phyloP scores from a whole-genome alignment of 176 grass and related monocot genomes.

The Oryza meyeriana region DNA sequence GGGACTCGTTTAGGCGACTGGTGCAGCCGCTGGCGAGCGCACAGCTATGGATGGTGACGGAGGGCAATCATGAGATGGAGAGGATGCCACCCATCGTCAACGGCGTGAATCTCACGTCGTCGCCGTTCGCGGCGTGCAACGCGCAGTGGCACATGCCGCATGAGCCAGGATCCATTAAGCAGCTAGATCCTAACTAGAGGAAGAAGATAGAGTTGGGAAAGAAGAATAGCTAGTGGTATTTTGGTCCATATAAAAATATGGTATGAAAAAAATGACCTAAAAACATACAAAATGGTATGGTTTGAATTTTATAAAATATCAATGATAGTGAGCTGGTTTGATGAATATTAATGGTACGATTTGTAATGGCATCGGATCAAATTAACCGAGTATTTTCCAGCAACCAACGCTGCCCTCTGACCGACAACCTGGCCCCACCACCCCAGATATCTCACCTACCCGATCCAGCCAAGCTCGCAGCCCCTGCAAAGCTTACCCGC shows the following conservation, averaged over 20 bases:
- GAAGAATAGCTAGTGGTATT: too few relatives aligned
- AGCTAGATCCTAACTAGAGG: too few relatives aligned
- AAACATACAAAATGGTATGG: too few relatives aligned
- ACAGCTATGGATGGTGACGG: conserved; percentile 82
- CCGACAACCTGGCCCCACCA: not conserved
- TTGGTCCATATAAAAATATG: too few relatives aligned
- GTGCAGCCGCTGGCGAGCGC: conserved; percentile 64
- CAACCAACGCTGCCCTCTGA: not conserved
- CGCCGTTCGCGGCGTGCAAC: conserved; percentile 62
- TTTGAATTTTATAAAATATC: too few relatives aligned
- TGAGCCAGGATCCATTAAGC: too few relatives aligned
- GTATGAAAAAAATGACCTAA: too few relatives aligned
- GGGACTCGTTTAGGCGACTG: conserved; percentile 74
- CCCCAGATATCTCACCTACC: not conserved
- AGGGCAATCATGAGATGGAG: conserved; percentile 88
- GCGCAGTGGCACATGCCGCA: conserved; percentile 74
- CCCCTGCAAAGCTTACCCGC: not conserved
- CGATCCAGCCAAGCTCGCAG: not conserved
- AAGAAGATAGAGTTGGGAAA: too few relatives aligned
- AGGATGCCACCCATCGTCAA: conserved; percentile 33
- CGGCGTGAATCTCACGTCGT: too few relatives aligned
- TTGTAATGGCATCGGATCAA: too few relatives aligned
- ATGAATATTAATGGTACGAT: too few relatives aligned
- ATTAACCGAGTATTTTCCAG: not conserved
- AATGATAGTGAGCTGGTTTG: too few relatives aligned